Base-by-base conservation (phyloP, 2,329 filamentous ascomycete genomes). In the Fusarium acutatum region DNA sequence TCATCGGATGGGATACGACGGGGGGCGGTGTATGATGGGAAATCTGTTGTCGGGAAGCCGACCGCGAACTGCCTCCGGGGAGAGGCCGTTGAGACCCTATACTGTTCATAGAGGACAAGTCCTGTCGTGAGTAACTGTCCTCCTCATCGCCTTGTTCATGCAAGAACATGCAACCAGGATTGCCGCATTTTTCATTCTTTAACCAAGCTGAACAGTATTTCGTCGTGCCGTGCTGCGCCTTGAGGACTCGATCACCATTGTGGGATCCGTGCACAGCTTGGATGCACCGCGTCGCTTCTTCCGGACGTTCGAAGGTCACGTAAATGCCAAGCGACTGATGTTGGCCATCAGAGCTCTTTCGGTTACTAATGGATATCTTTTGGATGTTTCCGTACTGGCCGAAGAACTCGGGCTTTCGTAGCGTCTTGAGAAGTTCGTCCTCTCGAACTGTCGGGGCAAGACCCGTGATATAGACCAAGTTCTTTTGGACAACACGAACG, bases 171-270 rank as follows among this genome's bases (percentile, higher is more conserved):
- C 96, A 99, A 72, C 96, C 96, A 58, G 95, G 91, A 79, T 99
- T 99, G 64, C 94, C 95, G 83, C 96, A 99, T 74, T 92, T 93
- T 82, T 99, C 96, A 75, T 97, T 95, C 65, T 97, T 93, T 24
- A 99, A 87, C 86, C 97, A 99, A 8, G 96, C 96, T 0, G 96
- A 99, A 82, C 96, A 99, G 82, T 99, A 99, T 81, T 99, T 99
- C 9, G 96, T 99, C 1, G 96, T 99, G 30, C 96, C 96, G 60
- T 91, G 83, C 79, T 91, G 91, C 8, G 90, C 95, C 86, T 94
- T 92, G 26, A 99, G 84, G 20, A 94, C 88, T 57, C 96, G 88
- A 71, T 98, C 96, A 59, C 94, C 95, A 79, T 99, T 98, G 69
- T 93, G 89, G 5, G 95, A 97, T 38, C 95, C 95, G 81, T 99